Evolutionary conservation across 1,284 basidiomycete genomes (phyloP).

Genomic region (Sporisorium graminicola): DNA sequence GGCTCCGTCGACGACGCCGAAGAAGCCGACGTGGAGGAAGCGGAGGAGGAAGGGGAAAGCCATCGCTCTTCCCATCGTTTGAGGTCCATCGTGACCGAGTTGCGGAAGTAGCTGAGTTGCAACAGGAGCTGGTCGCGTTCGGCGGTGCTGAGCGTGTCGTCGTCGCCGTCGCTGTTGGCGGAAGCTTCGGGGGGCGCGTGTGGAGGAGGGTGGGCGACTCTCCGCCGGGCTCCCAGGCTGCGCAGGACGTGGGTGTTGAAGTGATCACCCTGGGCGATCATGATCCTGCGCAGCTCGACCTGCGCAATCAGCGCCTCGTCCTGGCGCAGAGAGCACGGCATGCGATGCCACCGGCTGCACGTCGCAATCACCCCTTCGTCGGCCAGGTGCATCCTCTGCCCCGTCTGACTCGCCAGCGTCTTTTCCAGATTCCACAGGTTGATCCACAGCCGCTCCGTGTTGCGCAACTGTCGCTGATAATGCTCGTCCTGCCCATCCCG

Average conservation of each 20-base stretch:
- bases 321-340: conserved; percentile 34
- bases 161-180: not conserved
- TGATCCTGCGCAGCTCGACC: conserved; percentile 44
- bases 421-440: conserved; percentile 54
- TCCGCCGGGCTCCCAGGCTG: conserved; percentile 13
- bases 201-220: not conserved
- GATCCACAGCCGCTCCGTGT: conserved; percentile 54
- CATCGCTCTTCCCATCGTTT: conserved; percentile 52
- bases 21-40: no score
- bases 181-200: not conserved
- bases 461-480: conserved; percentile 48
- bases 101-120: conserved; percentile 42
- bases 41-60: conserved; percentile 12
- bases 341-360: conserved; percentile 42
- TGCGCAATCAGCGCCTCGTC: conserved; percentile 53
- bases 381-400: conserved; percentile 47
- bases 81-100: conserved; percentile 42
- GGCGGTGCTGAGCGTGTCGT: not conserved
- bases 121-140: conserved; percentile 35
- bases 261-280: conserved; percentile 27
- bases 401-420: conserved; percentile 47
- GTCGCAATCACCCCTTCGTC: conserved; percentile 51
- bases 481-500: conserved; percentile 16
- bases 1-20: conserved; percentile 2
- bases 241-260: conserved; percentile 46